Base-by-base conservation (phyloP, 1,139 yeast species). In the Hyphopichia burtonii region DNA sequence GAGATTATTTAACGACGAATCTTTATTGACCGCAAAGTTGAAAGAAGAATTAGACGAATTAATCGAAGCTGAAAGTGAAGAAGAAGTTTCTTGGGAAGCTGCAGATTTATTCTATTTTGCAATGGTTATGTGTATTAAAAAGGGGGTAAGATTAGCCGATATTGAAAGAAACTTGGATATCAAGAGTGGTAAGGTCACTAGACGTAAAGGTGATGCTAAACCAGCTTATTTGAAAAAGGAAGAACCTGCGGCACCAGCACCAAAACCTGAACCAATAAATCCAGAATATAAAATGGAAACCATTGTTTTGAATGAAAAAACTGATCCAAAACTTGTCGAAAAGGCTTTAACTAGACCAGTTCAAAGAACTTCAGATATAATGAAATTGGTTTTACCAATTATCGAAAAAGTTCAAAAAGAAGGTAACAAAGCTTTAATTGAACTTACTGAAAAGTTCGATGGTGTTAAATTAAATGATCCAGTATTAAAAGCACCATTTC, bases 121-220 rank as follows among this genome's bases (percentile, higher is more conserved):
- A 10, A 65, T 91, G 74, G 76, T 89, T n/a, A 87, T 89, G 77
- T 81, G 94, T 51, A 84, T 86, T 36, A 83, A 88, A 61, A 72
- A 82, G 54, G 96, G 91, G 31, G 96, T 91, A 32, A 68, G 84
- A 23, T 71, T 91, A 58, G 71, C 78, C 12, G 97, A 91, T 54
- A 82, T 93, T 36, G 96, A 90, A 66, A 78, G 74, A 54, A 90
- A 91, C 63, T 74, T 93, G 58, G 94, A 90, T 56, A 68, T 84
- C 58, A 93, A 94, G 71, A 78, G 89, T 38, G 68, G 83, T 56
- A 91, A 90, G 66, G 90, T 93, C 43, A 83, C 96, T 3, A 81
- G 99, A 68, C 80, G 99, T 63, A 85, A 83, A 65, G 99, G 99
- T 40, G 96, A 93, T 66, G 98, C 99, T 28, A 93, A 93, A 67